A percentile compares a stretch with the other conserved stretches of the same genome.
phyloP scores from a whole-genome alignment of 2,329 filamentous ascomycete genomes.

The Plenodomus biglobosus region DNA sequence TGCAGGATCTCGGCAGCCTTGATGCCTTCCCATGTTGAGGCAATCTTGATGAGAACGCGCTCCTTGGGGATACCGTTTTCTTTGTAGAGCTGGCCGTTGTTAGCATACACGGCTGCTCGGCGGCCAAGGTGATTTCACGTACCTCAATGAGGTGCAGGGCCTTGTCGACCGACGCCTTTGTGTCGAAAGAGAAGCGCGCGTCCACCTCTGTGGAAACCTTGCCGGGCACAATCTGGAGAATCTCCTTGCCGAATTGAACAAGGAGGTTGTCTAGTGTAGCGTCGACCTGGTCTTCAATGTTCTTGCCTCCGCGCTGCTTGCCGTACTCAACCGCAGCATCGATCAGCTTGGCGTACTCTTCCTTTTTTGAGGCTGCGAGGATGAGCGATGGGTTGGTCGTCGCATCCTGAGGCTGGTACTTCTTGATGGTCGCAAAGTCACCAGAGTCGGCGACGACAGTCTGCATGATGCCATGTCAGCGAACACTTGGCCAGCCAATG shows the following conservation, averaged over 20 bases:
- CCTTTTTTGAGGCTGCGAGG: conserved; percentile 96
- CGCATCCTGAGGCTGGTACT: conserved; percentile 99
- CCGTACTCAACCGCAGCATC: conserved; percentile 82
- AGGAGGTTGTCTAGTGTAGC: conserved; percentile 88
- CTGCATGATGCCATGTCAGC: conserved; percentile 50
- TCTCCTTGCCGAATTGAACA: conserved; percentile 97
- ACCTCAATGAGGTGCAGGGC: conserved; percentile 96
- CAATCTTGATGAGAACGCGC: conserved; percentile 96
- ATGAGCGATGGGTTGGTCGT: conserved; percentile 99
- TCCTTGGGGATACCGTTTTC: conserved; percentile 88
- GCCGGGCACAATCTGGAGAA: conserved; percentile 93
- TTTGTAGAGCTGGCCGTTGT: conserved; percentile 77
- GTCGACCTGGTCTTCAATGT: conserved; percentile 81
- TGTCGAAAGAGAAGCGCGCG: conserved; percentile 93
- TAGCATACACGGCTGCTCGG: conserved; percentile 21
- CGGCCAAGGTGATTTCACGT: no score
- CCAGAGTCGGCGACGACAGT: conserved; percentile 97
- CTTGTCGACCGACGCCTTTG: conserved; percentile 88
- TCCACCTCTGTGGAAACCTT: conserved; percentile 99
- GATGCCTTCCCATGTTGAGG: conserved; percentile 99
- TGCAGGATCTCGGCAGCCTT: conserved; percentile 97
- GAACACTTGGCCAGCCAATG: not conserved
- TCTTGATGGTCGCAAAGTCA: conserved; percentile 82
- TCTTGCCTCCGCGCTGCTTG: conserved; percentile 66
- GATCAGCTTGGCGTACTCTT: conserved; percentile 91